phyloP scores from a whole-genome alignment of 352 stramenopile species.

The Globisporangium middletonii region DNA sequence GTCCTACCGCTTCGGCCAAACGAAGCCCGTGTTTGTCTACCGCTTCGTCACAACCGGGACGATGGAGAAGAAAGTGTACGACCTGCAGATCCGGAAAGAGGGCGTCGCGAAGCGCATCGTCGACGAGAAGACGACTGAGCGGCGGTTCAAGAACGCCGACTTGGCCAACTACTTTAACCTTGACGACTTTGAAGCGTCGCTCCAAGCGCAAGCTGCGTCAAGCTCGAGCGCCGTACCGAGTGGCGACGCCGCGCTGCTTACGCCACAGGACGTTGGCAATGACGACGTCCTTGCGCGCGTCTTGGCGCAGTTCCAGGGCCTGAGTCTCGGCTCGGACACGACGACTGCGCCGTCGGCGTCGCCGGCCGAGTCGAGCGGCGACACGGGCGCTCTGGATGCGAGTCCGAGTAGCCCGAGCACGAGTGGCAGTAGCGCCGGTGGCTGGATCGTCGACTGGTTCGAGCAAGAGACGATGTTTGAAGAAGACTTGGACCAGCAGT shows the following conservation, averaged over 20 bases:
- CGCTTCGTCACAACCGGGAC: conserved; percentile 88
- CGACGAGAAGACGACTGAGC: conserved; percentile 79
- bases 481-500: conserved; percentile 80
- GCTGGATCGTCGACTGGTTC: conserved; percentile 79
- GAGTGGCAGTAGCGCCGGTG: background rate
- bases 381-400: background rate
- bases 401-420: background rate
- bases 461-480: conserved; percentile 90
- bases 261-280: background rate
- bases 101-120: conserved; percentile 86
- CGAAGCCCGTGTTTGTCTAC: conserved; percentile 91
- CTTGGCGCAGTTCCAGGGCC: conserved; percentile 29
- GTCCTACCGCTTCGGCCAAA: conserved; percentile 90
- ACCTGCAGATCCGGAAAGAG: conserved; percentile 88
- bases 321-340: conserved; percentile 6
- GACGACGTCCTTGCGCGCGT: conserved; percentile 50
- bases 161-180: conserved; percentile 83
- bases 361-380: background rate
- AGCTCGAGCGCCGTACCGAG: background rate
- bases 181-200: conserved; percentile 71
- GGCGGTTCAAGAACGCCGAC: conserved; percentile 77
- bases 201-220: conserved; percentile 28
- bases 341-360: background rate
- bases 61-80: conserved; percentile 93
- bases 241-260: background rate